phyloP scores from a whole-genome alignment of 2,329 filamentous ascomycete species.

The Colletotrichum brevisporum region DNA sequence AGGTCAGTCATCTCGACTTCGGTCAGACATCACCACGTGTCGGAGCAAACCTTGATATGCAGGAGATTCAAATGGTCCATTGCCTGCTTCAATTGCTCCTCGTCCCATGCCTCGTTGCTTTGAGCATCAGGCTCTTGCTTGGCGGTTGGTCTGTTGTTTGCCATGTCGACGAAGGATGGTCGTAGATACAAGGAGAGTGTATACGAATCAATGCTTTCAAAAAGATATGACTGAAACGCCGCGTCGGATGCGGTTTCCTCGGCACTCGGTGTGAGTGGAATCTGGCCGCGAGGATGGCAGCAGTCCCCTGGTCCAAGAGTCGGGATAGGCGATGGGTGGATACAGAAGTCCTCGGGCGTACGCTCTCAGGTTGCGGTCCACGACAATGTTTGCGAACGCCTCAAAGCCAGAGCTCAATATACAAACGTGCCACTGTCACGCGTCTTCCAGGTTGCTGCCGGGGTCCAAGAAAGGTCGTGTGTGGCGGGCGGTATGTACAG shows the following conservation, averaged over 20 bases:
- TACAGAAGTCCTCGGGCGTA: constrained; percentile 6
- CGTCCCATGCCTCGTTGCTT: constrained; percentile 57
- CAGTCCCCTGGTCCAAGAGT: background rate
- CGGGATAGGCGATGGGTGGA: background rate
- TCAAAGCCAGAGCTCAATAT: constrained; percentile 1
- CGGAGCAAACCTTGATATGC: constrained; percentile 64
- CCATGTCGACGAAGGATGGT: constrained; percentile 27
- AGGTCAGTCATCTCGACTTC: constrained; percentile 26
- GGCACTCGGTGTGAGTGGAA: background rate
- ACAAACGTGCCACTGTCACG: constrained; percentile 34
- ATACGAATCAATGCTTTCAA: constrained; percentile 6
- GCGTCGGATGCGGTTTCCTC: background rate
- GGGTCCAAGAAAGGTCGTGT: constrained; percentile 9
- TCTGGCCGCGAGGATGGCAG: background rate
- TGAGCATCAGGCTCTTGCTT: constrained; percentile 30
- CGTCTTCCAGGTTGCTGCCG: constrained; percentile 2
- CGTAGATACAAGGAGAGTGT: background rate
- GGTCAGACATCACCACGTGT: background rate
- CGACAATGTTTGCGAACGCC: constrained; percentile 28
- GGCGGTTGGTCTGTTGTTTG: constrained; percentile 32
- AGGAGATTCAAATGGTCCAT: constrained; percentile 67
- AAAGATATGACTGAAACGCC: background rate
- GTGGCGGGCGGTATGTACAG: background rate
- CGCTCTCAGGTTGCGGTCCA: constrained; percentile 10
- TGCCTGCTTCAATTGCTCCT: constrained; percentile 64